These are phyloP conservation scores for Henckelia pumila DNA, from an alignment of 257 asterid species.

Conservation along the genomic window DNA sequence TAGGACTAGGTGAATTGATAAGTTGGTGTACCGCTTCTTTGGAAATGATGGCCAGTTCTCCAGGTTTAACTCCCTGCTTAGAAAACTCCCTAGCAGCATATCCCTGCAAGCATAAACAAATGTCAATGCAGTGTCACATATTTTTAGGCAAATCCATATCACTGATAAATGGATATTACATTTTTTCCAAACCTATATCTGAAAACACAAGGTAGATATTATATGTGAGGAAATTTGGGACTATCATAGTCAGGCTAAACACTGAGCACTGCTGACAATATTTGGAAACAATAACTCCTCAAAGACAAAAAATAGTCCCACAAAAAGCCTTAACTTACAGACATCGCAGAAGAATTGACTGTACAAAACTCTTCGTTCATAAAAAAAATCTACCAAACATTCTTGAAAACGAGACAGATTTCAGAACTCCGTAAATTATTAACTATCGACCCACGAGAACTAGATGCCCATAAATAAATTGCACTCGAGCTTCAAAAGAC, in stretches of 20 bases:
- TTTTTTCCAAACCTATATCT: neutral
- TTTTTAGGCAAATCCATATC: neutral
- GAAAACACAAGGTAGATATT: neutral
- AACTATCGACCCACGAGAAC: neutral
- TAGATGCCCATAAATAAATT: neutral
- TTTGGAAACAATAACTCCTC: slow-evolving; percentile 7
- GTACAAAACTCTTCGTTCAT: neutral
- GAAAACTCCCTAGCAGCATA: slow-evolving; percentile 92
- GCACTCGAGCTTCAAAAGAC: neutral
- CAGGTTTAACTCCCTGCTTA: slow-evolving; percentile 86
- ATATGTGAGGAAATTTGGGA: neutral
- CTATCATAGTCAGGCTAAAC: neutral
- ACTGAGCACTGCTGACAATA: neutral
- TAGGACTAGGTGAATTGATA: neutral
- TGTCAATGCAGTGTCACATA: neutral
- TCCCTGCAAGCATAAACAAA: slow-evolving; percentile 54
- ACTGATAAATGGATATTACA: neutral
- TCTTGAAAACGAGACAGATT: too few species aligned
- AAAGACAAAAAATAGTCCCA: neutral
- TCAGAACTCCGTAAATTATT: neutral
- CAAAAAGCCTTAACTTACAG: neutral
- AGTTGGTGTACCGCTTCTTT: slow-evolving; percentile 75
- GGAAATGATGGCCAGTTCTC: slow-evolving; percentile 89
- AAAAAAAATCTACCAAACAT: too few species aligned
- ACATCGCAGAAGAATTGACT: neutral